A percentile compares a stretch with the other conserved stretches of the same genome.
Conservation (phyloP, 176 grass and related monocot genomes). For the Zizania latifolia region DNA sequence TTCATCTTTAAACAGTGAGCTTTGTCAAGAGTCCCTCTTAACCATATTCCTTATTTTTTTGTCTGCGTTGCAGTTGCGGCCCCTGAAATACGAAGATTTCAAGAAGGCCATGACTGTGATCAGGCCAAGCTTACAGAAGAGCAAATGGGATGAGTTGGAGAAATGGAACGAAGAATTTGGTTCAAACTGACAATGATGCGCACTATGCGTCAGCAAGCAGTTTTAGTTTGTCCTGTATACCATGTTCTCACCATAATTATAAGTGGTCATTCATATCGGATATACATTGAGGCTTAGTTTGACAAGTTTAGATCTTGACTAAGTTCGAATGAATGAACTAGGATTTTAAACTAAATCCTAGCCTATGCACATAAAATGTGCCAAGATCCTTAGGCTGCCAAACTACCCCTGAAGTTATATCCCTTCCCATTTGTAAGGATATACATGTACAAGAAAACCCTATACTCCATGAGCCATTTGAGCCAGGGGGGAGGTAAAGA, state of each 20-base stretch:
- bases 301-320: no score
- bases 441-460: background rate
- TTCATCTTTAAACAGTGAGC: background rate
- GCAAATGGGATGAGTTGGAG: constrained; percentile 86
- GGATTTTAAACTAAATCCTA: no score
- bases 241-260: background rate
- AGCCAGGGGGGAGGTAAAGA: background rate
- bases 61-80: constrained; percentile 41
- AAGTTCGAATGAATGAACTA: no score
- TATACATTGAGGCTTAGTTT: no score
- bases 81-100: constrained; percentile 71
- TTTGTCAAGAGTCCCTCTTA: background rate
- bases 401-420: background rate
- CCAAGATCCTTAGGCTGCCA: no score
- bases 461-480: background rate
- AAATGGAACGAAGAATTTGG: constrained; percentile 89
- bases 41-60: background rate
- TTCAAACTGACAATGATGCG: constrained; percentile 41
- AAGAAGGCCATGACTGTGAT: constrained; percentile 66
- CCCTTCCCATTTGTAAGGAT: background rate
- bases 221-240: background rate
- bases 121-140: constrained; percentile 86
- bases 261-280: background rate
- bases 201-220: background rate
- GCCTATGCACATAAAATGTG: no score